These are phyloP conservation scores for Leucocoprinus birnbaumii DNA, from an alignment of 768 basidiomycete genomes.

Conservation along the genomic window DNA sequence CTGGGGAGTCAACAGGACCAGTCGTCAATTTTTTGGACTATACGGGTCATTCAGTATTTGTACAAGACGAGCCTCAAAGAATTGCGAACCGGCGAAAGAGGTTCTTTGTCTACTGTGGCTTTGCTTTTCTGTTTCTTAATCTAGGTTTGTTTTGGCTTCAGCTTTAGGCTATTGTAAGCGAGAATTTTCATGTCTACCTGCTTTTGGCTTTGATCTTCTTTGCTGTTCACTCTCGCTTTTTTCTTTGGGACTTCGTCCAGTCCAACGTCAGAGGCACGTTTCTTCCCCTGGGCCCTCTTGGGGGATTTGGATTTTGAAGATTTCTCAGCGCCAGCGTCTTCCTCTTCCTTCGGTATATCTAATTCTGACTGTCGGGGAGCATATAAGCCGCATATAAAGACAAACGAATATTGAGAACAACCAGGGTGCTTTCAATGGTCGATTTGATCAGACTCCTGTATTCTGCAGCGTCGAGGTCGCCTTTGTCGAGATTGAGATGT, in stretches of 20 bases:
- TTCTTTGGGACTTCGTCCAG: background rate
- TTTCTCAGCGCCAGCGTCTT: background rate
- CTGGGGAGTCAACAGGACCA: background rate
- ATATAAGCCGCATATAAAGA: background rate
- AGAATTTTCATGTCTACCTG: slow-evolving; percentile 4
- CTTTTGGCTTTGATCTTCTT: slow-evolving; percentile 12
- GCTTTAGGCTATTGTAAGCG: slow-evolving; percentile 11
- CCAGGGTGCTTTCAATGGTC: slow-evolving; percentile 35
- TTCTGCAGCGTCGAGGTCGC: slow-evolving; percentile 36
- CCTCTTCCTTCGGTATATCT: slow-evolving; percentile 1
- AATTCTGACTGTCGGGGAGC: slow-evolving; percentile 4
- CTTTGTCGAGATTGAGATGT: slow-evolving; percentile 39
- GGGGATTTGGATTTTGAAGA: background rate
- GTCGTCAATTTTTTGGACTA: background rate
- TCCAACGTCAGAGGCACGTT: slow-evolving; percentile 13
- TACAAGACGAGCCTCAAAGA: background rate
- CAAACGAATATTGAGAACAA: slow-evolving; percentile 12
- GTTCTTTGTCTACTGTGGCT: slow-evolving; percentile 4
- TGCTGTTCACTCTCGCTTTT: background rate
- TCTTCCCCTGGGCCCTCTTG: slow-evolving; percentile 12
- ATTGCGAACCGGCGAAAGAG: background rate
- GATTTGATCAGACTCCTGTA: slow-evolving; percentile 47
- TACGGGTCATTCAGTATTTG: background rate
- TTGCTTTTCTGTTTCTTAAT: slow-evolving; percentile 11
- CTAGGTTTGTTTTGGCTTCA: background rate